Conservation (phyloP, 805 yeast species). For the Hyphopichia homilentoma region DNA sequence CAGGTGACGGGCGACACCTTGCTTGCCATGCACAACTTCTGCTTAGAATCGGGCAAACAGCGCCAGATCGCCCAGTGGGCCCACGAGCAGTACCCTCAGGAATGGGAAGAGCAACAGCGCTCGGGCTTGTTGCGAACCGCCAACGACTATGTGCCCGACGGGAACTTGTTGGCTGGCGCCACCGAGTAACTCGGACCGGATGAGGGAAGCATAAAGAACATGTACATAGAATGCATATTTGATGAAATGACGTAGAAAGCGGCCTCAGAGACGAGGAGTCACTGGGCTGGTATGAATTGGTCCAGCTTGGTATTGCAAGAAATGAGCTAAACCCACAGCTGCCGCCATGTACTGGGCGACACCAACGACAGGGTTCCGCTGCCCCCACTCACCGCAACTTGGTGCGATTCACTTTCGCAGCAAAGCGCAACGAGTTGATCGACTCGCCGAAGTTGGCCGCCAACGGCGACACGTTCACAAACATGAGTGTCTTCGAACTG, state of each 20-base stretch:
- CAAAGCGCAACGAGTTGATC: constrained; percentile 81
- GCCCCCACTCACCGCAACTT: no score
- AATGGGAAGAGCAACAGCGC: constrained; percentile 23
- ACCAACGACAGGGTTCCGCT: no score
- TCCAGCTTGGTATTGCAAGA: no score
- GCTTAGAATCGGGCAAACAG: constrained; percentile 28
- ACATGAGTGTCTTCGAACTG: constrained; percentile 85
- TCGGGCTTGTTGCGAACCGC: constrained; percentile 25
- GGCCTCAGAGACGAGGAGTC: no score
- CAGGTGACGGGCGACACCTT: constrained; percentile 43
- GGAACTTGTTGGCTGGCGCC: constrained; percentile 18
- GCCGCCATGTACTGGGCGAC: no score
- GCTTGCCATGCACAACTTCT: constrained; percentile 44
- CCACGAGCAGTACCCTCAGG: constrained; percentile 15
- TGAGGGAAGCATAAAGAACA: no score
- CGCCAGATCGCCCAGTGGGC: constrained; percentile 33
- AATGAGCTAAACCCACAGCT: no score
- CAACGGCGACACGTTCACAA: constrained; percentile 80
- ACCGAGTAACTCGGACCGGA: no score
- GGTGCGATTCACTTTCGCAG: constrained; percentile 73
- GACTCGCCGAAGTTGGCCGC: constrained; percentile 67
- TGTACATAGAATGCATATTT: no score
- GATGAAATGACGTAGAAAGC: no score
- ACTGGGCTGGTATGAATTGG: no score
- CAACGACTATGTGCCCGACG: constrained; percentile 27